Conservation (phyloP, 768 basidiomycete species). For the Tylopilus subfusipes region DNA sequence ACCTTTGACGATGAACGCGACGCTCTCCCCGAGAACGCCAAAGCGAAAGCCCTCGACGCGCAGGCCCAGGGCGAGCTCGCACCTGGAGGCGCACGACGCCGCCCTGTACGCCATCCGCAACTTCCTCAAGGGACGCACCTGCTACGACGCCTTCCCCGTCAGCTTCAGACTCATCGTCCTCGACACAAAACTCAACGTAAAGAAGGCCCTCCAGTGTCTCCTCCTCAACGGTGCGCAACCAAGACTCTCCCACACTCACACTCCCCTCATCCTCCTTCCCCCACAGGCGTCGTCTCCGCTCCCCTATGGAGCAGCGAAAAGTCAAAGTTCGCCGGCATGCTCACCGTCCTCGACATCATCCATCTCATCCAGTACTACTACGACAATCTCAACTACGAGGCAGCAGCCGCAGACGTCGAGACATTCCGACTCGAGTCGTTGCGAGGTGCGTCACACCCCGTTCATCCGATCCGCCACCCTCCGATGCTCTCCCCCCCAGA, state of each 20-base stretch:
- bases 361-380: conserved; percentile 99
- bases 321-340: conserved; percentile 95
- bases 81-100: conserved; percentile 68
- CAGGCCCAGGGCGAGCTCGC: conserved; percentile 53
- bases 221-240: conserved; percentile 64
- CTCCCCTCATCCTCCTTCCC: not conserved
- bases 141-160: conserved; percentile 97
- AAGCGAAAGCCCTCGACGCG: conserved; percentile 56
- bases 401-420: conserved; percentile 87
- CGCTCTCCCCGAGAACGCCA: conserved; percentile 47
- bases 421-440: conserved; percentile 84
- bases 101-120: conserved; percentile 68
- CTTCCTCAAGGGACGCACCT: conserved; percentile 80
- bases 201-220: conserved; percentile 88
- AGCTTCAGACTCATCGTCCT: conserved; percentile 95
- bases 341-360: conserved; percentile 98
- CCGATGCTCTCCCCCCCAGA: conserved; percentile 46
- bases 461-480: not conserved
- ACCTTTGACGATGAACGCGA: conserved; percentile 39
- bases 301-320: conserved; percentile 97
- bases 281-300: conserved; percentile 90
- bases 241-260: not conserved
- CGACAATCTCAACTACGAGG: conserved; percentile 74
- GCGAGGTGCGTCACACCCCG: conserved; percentile 57
- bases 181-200: conserved; percentile 93